Base-by-base conservation (phyloP, 2,329 filamentous ascomycete genomes). In the Microdochium paspali region DNA sequence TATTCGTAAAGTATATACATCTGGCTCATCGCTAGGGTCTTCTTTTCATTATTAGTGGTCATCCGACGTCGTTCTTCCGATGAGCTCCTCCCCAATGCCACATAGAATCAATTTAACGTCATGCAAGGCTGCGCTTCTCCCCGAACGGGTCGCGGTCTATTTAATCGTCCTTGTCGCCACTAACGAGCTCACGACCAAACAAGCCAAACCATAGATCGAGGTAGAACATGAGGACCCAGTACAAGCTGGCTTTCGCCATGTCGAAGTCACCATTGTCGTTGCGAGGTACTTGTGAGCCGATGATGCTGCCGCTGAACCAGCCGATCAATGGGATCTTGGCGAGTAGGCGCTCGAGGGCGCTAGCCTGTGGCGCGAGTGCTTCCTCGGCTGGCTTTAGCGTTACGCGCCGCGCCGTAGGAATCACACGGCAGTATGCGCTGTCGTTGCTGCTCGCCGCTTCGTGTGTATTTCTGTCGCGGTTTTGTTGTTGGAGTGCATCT, bases 231-330 rank as follows among this genome's bases (percentile, higher is more conserved):
- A 84, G 58, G 62, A 78, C 79, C 81, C 81, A 85, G 66, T 84
- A 85, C 51, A 84, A 63, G 50, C 79, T 84, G 10, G 81, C 81
- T 43, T 69, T 69, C 39, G 79, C 78, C 72, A 82, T 86, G 64
- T 96, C 90, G 56, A 95, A 90, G 39, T 80, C 81, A 49, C 87
- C 87, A 40, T 76, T 72, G 46, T 89, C 85, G 46, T 76, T 84
- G 39, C 84, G 74, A 7, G 87, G 87, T 32, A 91, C 80, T 60
- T 85, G 77, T 59, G 81, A 82, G 5, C 87, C 87, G 57, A 91
- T 90, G 64, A 90, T 80, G 56, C 70, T 81, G 53, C 69, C 82
- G 43, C 80, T 82, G 59, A 90, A 84, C 80, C 84, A 89, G 56
- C 77, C 78, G 51, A 89, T 66, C 51, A 89, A 73, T 2, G 85